phyloP scores from a whole-genome alignment of 163 green algal genomes.

The Trebouxia gelatinosa region DNA sequence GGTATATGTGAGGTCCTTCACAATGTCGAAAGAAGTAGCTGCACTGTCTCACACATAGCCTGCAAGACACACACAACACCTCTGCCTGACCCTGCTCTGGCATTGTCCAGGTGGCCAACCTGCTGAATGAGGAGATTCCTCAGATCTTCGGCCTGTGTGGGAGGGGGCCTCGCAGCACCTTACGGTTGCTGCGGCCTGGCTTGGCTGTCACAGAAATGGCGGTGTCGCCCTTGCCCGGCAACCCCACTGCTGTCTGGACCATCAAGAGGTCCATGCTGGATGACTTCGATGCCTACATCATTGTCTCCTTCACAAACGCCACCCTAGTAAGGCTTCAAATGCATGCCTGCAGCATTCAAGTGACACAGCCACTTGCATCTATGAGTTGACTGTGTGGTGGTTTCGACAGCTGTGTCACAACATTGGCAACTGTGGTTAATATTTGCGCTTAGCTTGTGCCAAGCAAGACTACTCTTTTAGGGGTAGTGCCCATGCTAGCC shows the following conservation, averaged over 20 bases:
- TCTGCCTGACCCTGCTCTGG: no score
- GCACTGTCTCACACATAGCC: no score
- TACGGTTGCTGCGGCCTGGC: constrained; percentile 89
- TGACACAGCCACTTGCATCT: background rate
- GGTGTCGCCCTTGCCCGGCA: constrained; percentile 80
- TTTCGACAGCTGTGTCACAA: background rate
- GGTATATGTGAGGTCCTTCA: no score
- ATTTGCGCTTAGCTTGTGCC: no score
- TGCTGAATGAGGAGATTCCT: constrained; percentile 84
- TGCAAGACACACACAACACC: no score
- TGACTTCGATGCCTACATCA: constrained; percentile 92
- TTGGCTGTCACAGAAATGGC: constrained; percentile 91
- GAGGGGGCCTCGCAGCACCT: constrained; percentile 71
- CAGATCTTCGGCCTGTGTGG: constrained; percentile 92
- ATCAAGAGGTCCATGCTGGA: constrained; percentile 59
- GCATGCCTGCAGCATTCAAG: background rate
- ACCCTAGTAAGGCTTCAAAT: constrained; percentile 72
- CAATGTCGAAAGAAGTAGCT: no score
- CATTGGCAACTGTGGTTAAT: no score
- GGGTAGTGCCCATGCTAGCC: no score
- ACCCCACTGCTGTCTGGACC: constrained; percentile 91
- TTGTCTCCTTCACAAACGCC: constrained; percentile 94
- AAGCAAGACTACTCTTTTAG: no score
- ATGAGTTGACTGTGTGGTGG: background rate
- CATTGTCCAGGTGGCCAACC: constrained; percentile 78